Evolutionary conservation across 345 rosid genomes (phyloP).

Genomic region (Citrus sinensis): DNA sequence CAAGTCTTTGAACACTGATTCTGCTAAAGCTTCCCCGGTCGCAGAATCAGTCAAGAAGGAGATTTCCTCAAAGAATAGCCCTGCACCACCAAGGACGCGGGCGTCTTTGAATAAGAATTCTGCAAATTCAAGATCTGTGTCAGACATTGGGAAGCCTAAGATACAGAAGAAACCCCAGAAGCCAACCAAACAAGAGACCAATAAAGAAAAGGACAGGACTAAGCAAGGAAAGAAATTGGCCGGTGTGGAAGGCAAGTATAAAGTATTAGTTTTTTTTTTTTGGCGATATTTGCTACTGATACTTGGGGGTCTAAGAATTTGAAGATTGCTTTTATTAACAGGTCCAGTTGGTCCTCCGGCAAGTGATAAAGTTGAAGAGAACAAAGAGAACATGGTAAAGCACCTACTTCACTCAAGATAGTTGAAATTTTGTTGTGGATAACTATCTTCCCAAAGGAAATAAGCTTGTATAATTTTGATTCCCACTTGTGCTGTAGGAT

Average conservation of each 20-base stretch:
- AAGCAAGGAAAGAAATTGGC: constrained; percentile 44
- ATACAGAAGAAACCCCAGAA: constrained; percentile 52
- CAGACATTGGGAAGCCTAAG: constrained; percentile 33
- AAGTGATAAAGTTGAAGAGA: constrained; percentile 36
- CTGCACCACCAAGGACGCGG: constrained; percentile 35
- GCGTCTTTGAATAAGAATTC: constrained; percentile 33
- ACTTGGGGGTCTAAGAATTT: not conserved
- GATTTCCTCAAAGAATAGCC: constrained; percentile 32
- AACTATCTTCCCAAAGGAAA: not conserved
- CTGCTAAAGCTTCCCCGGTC: constrained; percentile 33
- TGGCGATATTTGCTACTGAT: not conserved
- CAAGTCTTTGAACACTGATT: constrained; percentile 46
- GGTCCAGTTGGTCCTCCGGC: constrained; percentile 40
- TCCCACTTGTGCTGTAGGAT: constrained; percentile 22
- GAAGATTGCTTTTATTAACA: constrained; percentile 16
- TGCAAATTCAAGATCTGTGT: constrained; percentile 37
- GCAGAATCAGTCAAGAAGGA: constrained; percentile 39
- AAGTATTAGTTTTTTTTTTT: not conserved
- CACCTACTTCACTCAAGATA: not conserved
- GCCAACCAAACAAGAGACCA: constrained; percentile 42
- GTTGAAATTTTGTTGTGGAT: not conserved
- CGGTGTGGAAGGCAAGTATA: constrained; percentile 43
- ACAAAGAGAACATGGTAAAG: constrained; percentile 84
- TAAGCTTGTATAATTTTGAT: not conserved
- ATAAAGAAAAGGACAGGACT: constrained; percentile 40